Evolutionary conservation across 1,284 basidiomycete genomes (phyloP).

Genomic region (Trichosporon coremiiforme): DNA sequence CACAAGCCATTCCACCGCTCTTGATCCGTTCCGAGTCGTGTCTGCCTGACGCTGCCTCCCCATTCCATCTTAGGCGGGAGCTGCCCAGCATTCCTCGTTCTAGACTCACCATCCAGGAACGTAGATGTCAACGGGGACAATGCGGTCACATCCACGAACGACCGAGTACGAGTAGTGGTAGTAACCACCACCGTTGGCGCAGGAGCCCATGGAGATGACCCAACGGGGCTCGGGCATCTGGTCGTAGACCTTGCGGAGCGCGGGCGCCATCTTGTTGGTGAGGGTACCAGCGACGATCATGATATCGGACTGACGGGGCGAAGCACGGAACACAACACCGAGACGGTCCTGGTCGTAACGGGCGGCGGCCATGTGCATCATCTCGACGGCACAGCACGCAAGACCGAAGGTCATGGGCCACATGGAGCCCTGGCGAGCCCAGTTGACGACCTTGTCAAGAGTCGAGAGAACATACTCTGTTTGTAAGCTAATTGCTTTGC

Average conservation of each 20-base stretch:
- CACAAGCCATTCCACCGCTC: no score
- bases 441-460: conserved; percentile 95
- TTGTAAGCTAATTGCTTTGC: conserved; percentile 10
- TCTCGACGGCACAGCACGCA: conserved; percentile 98
- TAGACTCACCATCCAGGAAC: conserved; percentile 87
- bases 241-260: conserved; percentile 90
- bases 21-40: not conserved
- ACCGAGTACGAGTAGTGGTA: conserved; percentile 98
- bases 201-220: conserved; percentile 99
- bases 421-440: conserved; percentile 96
- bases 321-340: conserved; percentile 97
- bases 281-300: conserved; percentile 99
- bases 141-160: conserved; percentile 97
- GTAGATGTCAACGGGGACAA: conserved; percentile 97
- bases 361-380: conserved; percentile 91
- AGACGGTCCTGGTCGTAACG: conserved; percentile 98
- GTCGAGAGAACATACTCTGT: conserved; percentile 95
- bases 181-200: conserved; percentile 98
- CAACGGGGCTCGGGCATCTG: conserved; percentile 96
- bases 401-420: conserved; percentile 99
- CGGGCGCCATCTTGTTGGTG: conserved; percentile 99
- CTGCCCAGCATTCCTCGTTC: not conserved
- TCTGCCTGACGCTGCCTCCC: not conserved
- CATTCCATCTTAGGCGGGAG: no score
- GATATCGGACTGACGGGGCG: conserved; percentile 94